Percentiles rank a stretch among this genome's conserved stretches.
Evolutionary conservation across 2,329 filamentous ascomycete genomes (phyloP).

Genomic region (Cladorrhinum sp.): DNA sequence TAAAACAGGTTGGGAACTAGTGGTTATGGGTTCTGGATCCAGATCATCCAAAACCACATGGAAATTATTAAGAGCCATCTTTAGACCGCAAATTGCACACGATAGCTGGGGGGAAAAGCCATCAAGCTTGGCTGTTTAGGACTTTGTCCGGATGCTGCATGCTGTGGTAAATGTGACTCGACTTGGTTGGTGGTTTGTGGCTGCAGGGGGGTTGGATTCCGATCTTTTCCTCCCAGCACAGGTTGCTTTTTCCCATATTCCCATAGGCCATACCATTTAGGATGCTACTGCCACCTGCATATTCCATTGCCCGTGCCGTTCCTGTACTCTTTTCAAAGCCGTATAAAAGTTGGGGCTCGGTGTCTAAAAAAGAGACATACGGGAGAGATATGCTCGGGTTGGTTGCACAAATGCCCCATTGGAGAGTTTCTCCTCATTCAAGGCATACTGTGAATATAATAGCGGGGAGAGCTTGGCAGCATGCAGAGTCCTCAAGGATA

Average conservation of each 20-base stretch:
- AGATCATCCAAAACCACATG: neutral
- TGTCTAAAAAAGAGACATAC: neutral
- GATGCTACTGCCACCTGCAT: neutral
- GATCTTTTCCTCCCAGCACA: neutral
- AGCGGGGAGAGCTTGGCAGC: neutral
- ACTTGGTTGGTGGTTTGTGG: neutral
- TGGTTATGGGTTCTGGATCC: neutral
- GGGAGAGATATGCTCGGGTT: neutral
- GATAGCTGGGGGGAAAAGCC: neutral
- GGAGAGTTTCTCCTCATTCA: neutral
- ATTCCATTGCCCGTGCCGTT: neutral
- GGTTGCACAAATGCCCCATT: neutral
- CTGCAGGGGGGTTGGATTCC: neutral
- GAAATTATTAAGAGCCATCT: neutral
- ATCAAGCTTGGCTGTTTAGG: neutral
- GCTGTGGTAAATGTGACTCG: neutral
- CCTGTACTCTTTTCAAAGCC: neutral
- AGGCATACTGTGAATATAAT: neutral
- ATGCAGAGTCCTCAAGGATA: neutral
- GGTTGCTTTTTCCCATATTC: no score
- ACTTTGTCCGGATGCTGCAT: neutral
- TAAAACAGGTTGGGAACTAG: neutral
- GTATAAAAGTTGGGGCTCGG: neutral
- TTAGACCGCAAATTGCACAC: neutral
- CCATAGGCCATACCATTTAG: neutral